Conservation (phyloP, 2,329 filamentous ascomycete genomes). For the Ustulina deusta region DNA sequence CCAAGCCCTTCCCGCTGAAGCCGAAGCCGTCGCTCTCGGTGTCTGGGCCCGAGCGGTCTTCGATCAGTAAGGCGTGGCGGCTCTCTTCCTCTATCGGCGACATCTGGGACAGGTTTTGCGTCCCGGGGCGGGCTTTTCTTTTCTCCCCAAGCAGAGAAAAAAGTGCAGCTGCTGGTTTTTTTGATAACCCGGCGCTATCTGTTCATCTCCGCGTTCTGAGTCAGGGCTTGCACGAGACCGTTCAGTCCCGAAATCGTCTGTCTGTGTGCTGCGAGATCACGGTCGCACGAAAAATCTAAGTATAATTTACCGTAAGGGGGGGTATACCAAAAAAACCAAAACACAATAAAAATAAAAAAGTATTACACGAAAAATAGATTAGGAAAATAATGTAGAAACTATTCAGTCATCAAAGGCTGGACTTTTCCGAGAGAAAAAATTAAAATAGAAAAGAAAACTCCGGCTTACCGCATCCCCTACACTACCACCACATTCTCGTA, state of each 20-base stretch:
- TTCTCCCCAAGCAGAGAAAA: conserved; percentile 6
- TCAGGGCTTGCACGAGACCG: too few relatives aligned
- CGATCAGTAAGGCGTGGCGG: conserved; percentile 54
- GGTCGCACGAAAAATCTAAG: neutral
- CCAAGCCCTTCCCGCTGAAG: conserved; percentile 52
- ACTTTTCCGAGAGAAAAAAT: too few relatives aligned
- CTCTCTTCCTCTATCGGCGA: conserved; percentile 60
- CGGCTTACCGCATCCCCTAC: neutral
- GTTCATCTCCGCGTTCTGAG: too few relatives aligned
- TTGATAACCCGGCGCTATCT: conserved; percentile 30
- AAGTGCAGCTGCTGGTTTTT: neutral
- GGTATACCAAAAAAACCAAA: neutral
- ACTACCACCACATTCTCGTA: neutral
- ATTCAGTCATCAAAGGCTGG: neutral
- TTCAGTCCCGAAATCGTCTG: too few relatives aligned
- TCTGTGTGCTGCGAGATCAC: conserved; percentile 1
- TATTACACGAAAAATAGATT: neutral
- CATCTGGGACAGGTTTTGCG: conserved; percentile 36
- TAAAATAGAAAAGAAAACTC: neutral
- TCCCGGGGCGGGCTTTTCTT: neutral
- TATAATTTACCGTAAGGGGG: neutral
- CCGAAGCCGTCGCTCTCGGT: conserved; percentile 56
- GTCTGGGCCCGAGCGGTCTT: conserved; percentile 58
- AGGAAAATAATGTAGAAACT: neutral
- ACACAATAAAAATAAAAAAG: too few relatives aligned